Evolutionary conservation across 2,329 filamentous ascomycete genomes (phyloP).

Genomic region (Aspergillus viridinutans): DNA sequence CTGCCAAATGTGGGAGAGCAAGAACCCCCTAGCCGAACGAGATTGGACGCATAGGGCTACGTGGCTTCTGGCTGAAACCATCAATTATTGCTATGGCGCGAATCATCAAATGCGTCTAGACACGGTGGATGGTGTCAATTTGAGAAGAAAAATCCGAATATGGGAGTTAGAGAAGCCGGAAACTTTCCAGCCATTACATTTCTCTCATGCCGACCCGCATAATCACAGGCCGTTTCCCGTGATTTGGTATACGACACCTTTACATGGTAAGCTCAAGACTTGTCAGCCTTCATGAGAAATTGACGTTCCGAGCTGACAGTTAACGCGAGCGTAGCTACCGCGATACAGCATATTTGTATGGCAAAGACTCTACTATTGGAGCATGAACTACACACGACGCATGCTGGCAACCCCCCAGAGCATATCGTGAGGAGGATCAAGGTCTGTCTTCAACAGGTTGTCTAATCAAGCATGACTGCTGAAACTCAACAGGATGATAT

Average conservation of each 20-base stretch:
- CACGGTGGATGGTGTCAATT: constrained; percentile 11
- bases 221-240: constrained; percentile 30
- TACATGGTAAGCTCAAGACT: constrained; percentile 24
- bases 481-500: constrained; percentile 19
- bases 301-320: neutral
- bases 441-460: constrained; percentile 13
- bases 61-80: constrained; percentile 31
- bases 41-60: constrained; percentile 32
- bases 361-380: constrained; percentile 27
- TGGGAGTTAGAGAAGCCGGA: constrained; percentile 28
- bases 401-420: constrained; percentile 7
- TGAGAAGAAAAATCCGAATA: constrained; percentile 22
- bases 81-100: constrained; percentile 30
- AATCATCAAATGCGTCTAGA: constrained; percentile 16
- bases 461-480: neutral
- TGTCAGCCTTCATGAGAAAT: neutral
- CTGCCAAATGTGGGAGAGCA: constrained; percentile 24
- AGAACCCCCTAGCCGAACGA: constrained; percentile 22
- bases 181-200: constrained; percentile 27
- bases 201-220: constrained; percentile 22
- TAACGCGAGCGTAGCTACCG: constrained; percentile 20
- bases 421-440: constrained; percentile 15
- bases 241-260: constrained; percentile 29
- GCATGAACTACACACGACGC: constrained; percentile 17
- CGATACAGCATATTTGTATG: constrained; percentile 32